These are phyloP conservation scores for Epichloe festucae DNA, from an alignment of 2,329 filamentous ascomycete species.

Conservation along the genomic window DNA sequence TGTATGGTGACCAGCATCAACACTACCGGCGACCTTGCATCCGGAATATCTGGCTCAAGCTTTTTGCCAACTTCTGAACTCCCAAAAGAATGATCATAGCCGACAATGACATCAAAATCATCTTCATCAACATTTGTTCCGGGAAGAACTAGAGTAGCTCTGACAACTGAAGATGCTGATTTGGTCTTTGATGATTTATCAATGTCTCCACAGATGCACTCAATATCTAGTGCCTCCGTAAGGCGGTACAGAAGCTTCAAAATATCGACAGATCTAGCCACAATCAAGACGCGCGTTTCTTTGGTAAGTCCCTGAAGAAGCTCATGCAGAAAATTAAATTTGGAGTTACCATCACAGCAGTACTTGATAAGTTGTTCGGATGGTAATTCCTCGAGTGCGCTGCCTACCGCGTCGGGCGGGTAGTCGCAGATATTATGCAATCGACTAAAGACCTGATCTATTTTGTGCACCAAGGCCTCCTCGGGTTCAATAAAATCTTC, in stretches of 20 bases:
- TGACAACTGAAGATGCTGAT: slow-evolving; percentile 22
- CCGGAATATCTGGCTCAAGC: slow-evolving; percentile 1
- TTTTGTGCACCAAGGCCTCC: slow-evolving; percentile 25
- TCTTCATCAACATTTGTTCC: slow-evolving; percentile 24
- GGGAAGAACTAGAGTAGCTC: slow-evolving; percentile 30
- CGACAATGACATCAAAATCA: slow-evolving; percentile 37
- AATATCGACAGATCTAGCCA: slow-evolving; percentile 36
- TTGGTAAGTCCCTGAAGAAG: slow-evolving; percentile 33
- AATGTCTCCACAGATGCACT: slow-evolving; percentile 21
- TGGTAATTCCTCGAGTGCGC: slow-evolving; percentile 25
- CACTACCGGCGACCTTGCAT: slow-evolving; percentile 26
- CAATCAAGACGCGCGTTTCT: slow-evolving; percentile 37
- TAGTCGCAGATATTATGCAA: slow-evolving; percentile 45
- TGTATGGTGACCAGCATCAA: slow-evolving; percentile 36
- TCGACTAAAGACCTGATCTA: slow-evolving; percentile 37
- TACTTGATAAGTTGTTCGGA: slow-evolving; percentile 36
- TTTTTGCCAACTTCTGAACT: slow-evolving; percentile 15
- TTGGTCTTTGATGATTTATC: slow-evolving; percentile 10
- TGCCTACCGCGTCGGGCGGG: slow-evolving; percentile 37
- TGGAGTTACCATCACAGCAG: slow-evolving; percentile 42
- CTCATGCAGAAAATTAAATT: slow-evolving; percentile 46
- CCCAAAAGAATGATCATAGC: slow-evolving; percentile 38
- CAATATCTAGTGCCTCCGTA: slow-evolving; percentile 26
- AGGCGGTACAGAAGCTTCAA: slow-evolving; percentile 40
- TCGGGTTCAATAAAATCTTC: slow-evolving; percentile 27